Conservation (phyloP, 2,329 filamentous ascomycete genomes). For the Aspergillus unguis region DNA sequence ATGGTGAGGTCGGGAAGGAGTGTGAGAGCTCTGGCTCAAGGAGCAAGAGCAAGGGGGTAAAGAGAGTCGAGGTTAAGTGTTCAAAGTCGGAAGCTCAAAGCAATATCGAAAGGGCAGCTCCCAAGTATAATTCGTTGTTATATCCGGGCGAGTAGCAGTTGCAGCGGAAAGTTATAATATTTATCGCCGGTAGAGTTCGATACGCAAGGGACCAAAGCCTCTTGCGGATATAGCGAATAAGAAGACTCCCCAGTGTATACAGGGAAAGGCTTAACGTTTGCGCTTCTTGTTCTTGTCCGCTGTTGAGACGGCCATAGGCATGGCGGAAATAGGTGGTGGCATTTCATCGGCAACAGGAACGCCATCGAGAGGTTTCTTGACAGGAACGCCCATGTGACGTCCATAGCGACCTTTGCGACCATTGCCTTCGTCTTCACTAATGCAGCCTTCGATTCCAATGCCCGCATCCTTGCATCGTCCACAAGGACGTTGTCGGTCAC, state of each 20-base stretch:
- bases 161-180: slow-evolving; percentile 1
- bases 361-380: slow-evolving; percentile 54
- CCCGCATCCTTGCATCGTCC: slow-evolving; percentile 94
- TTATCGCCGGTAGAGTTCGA: slow-evolving; percentile 6
- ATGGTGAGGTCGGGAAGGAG: slow-evolving; percentile 9
- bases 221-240: not conserved
- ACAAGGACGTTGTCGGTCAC: slow-evolving; percentile 92
- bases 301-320: slow-evolving; percentile 30
- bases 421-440: slow-evolving; percentile 97
- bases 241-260: not conserved
- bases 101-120: not conserved
- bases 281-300: slow-evolving; percentile 66
- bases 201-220: not conserved
- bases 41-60: not conserved
- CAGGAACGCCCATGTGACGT: slow-evolving; percentile 64
- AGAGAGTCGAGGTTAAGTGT: not conserved
- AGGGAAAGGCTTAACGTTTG: slow-evolving; percentile 53
- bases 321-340: slow-evolving; percentile 21
- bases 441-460: slow-evolving; percentile 85
- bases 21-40: slow-evolving; percentile 15
- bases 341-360: slow-evolving; percentile 23
- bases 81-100: not conserved
- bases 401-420: slow-evolving; percentile 91
- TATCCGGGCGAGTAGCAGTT: not conserved
- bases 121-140: not conserved